A percentile compares a stretch with the other conserved stretches of the same genome.
phyloP scores from a whole-genome alignment of 2,329 filamentous ascomycete genomes.

The Scedosporium apiospermum region DNA sequence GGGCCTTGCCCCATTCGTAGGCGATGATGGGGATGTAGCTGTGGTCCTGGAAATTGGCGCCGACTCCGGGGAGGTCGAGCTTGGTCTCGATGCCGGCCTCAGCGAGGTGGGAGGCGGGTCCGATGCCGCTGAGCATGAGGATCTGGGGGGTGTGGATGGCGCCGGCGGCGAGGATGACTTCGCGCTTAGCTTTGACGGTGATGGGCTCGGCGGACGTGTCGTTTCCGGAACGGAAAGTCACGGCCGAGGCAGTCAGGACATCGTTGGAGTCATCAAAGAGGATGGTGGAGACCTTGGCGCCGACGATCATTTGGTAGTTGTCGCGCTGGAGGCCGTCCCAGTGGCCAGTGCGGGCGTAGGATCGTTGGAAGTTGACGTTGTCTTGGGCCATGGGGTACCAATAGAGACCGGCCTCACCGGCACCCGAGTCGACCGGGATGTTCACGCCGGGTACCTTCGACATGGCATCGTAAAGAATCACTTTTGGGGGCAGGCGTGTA shows the following conservation, averaged over 20 bases:
- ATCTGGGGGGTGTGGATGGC: slow-evolving; percentile 41
- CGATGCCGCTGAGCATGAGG: slow-evolving; percentile 41
- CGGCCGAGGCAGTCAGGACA: slow-evolving; percentile 14
- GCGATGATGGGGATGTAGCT: slow-evolving; percentile 8
- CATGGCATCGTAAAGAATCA: slow-evolving; percentile 14
- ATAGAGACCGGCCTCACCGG: slow-evolving; percentile 17
- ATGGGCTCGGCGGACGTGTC: slow-evolving; percentile 10
- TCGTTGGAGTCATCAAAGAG: slow-evolving; percentile 11
- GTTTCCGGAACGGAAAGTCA: slow-evolving; percentile 12
- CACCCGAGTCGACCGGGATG: slow-evolving; percentile 15
- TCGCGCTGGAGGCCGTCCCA: slow-evolving; percentile 15
- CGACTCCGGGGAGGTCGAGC: slow-evolving; percentile 44
- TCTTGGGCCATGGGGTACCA: slow-evolving; percentile 17
- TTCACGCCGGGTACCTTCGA: slow-evolving; percentile 14
- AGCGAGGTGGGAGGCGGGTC: slow-evolving; percentile 29
- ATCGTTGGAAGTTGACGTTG: slow-evolving; percentile 12
- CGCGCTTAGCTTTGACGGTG: slow-evolving; percentile 21
- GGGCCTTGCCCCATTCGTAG: slow-evolving; percentile 1
- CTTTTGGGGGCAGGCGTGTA: background rate
- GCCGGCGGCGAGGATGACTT: slow-evolving; percentile 42
- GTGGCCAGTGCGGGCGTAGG: slow-evolving; percentile 17
- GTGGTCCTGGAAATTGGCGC: slow-evolving; percentile 51
- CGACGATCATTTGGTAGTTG: slow-evolving; percentile 17
- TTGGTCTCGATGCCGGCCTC: slow-evolving; percentile 33
- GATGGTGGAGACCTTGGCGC: slow-evolving; percentile 14